Conservation (phyloP, 495 filamentous ascomycete genomes). For the Penicillium simplicissimum region DNA sequence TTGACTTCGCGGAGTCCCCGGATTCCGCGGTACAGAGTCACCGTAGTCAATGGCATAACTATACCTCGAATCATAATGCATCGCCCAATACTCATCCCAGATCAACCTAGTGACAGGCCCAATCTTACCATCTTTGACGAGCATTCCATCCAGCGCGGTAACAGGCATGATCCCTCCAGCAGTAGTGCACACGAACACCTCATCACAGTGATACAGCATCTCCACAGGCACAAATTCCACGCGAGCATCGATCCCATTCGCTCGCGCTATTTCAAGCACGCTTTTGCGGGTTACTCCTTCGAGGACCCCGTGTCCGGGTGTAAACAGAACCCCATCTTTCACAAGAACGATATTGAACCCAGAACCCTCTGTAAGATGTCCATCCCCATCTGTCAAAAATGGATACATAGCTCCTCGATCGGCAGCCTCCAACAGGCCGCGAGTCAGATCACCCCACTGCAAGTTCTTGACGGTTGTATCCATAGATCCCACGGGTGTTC, state of each 20-base stretch:
- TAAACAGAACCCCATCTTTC: not conserved
- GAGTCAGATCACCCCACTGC: not conserved
- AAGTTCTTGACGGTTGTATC: not conserved
- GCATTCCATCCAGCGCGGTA: not conserved
- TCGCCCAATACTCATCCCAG: not conserved
- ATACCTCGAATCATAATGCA: constrained; percentile 3
- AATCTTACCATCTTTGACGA: not conserved
- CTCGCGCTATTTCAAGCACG: not conserved
- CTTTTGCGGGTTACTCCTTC: not conserved
- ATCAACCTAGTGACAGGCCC: not conserved
- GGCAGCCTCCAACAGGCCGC: not conserved
- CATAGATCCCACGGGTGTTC: not conserved
- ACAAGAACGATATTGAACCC: not conserved
- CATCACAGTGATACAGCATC: not conserved
- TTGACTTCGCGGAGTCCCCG: not conserved
- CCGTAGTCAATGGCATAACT: not conserved
- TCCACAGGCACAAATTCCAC: not conserved
- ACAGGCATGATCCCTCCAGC: not conserved
- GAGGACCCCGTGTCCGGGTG: not conserved
- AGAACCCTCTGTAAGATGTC: not conserved
- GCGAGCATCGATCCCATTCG: not conserved
- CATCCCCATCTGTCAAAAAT: not conserved
- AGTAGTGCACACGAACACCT: not conserved
- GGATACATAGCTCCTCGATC: not conserved
- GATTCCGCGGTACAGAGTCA: not conserved